Percentiles rank a stretch among this genome's conserved stretches.
Evolutionary conservation across 129 eudicot species (phyloP).

Genomic region (Lactuca sativa): DNA sequence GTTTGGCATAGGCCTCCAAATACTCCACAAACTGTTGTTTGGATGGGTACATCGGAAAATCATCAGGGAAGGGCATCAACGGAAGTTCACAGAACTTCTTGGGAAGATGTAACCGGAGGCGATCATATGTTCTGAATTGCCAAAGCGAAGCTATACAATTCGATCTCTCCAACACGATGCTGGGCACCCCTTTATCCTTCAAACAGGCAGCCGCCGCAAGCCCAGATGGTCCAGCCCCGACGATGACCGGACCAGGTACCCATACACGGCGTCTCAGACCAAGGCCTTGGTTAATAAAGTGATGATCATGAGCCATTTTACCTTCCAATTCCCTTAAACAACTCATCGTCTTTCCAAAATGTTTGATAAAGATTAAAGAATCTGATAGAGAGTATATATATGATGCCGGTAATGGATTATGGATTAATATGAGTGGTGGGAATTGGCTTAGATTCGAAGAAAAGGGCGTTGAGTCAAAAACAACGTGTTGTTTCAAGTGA

Average conservation of each 20-base stretch:
- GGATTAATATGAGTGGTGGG: constrained; percentile 38
- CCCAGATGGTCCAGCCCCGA: constrained; percentile 92
- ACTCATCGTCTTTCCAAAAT: constrained; percentile 3
- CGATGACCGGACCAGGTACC: constrained; percentile 76
- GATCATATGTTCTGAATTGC: constrained; percentile 82
- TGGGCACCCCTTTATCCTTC: constrained; percentile 53
- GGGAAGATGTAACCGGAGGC: constrained; percentile 78
- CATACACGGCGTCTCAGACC: constrained; percentile 26
- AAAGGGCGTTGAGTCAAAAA: constrained; percentile 38
- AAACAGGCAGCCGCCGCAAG: constrained; percentile 78
- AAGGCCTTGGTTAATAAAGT: constrained; percentile 2
- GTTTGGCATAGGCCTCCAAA: constrained; percentile 56
- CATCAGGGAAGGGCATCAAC: constrained; percentile 72
- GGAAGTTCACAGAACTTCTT: constrained; percentile 92
- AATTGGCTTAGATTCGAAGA: constrained; percentile 36
- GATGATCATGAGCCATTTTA: constrained; percentile 52
- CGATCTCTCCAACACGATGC: constrained; percentile 65
- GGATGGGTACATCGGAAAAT: constrained; percentile 73
- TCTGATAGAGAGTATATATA: constrained; percentile 17
- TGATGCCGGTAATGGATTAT: constrained; percentile 9
- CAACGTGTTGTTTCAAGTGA: constrained; percentile 44
- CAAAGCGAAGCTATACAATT: constrained; percentile 85
- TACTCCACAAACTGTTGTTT: constrained; percentile 73
- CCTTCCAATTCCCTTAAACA: constrained; percentile 55
- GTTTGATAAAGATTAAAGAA: background rate